Evolutionary conservation across 768 basidiomycete genomes (phyloP), one percentile per base, ranked within the genome.

Genomic region (Flagelloscypha sp.): DNA sequence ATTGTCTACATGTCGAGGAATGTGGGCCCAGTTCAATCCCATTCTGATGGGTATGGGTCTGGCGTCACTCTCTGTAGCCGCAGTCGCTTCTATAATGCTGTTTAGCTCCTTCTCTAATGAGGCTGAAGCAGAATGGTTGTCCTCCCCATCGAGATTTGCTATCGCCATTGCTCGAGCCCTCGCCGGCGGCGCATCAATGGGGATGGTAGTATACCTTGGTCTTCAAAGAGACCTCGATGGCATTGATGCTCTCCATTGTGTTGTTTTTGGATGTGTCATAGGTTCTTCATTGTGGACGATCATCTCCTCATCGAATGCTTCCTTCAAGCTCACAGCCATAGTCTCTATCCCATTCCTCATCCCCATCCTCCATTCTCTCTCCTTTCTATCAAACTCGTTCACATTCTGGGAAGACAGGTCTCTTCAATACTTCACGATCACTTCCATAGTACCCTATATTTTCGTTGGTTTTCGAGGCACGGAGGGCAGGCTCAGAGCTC

Each of bases 401-500:
- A 88, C 86, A n/a, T 74, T 98, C 55, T 97, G 92, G 90, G 95
- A 99, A 70, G 93, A 97, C 54, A 72, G 73, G 21, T 65, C 87
- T 37, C 66, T 84, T 8, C 73, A 78, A 6, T 93, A 79, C 68
- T 69, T 98, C 36, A 61, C 80, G 41, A 52, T 79, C 28, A 73
- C 72, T 24, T 83, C 75, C 21, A 59, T 89, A 24, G 57, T 76
- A 8, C 77, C 79, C 0, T 63, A 61, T 40, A 59, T 84, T 41
- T 49, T 83, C 21, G 65, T 64, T 31, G 82, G 84, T 0, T 59
- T 88, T 36, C 59, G 72, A 0, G 82, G 85, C 0, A 82, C 86
- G 1, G 79, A 74, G 6, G 46, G 63, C 4, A 72, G 75, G 24
- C 73, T 97, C 24, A 80, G 85, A 13, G 59, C 64, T 36, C 82